Evolutionary conservation across 176 grass and related monocot genomes (phyloP), one percentile per base, ranked within the genome.

Genomic region (Phoenix dactylifera): DNA sequence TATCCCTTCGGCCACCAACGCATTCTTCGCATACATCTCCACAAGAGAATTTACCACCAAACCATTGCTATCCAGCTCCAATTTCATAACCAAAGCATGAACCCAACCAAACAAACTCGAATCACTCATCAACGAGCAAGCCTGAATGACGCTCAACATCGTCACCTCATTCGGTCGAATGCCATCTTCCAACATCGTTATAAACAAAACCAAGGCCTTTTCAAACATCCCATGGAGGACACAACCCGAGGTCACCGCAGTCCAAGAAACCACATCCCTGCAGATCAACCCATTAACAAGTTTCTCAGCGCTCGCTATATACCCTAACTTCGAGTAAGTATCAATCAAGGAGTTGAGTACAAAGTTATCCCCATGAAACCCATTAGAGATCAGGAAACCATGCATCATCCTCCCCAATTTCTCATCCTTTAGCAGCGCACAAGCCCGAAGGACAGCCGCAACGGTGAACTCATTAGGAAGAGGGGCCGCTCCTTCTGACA

Each of bases 251-350:
- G 86, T 15, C 50, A 80, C 49, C 0, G 87, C 60, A 35, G 76
- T 90, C 82, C 87, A 86, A 44, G 87, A 86, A 74, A 90, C 72
- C 1, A 90, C 82, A 22, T 82, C 76, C 61, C 76, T 86, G 60
- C 24, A 74, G 24, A 59, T 26, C n/a, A 86, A 71, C 3, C 72
- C 55, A 59, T 78, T 60, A 74, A 86, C 20, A 52, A 90, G 65
- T 29, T 71, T 82, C 35, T 48, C 60, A 0, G 82, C 82, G 26
- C 72, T 76, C 19, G 24, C 55, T 48, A 55, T 57, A 2, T 68
- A 74, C 57, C 87, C 82, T 24, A 66, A 52, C 76, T 90, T 90
- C 48, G 82, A 79, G 51, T 86, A 90, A 78, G 73, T 74, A 62
- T 77, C 85, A 56, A 90, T 64, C 82, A 86, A 64, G 4, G 76